Conservation (phyloP, 1,284 basidiomycete genomes). For the Irpex rosettiformis region DNA sequence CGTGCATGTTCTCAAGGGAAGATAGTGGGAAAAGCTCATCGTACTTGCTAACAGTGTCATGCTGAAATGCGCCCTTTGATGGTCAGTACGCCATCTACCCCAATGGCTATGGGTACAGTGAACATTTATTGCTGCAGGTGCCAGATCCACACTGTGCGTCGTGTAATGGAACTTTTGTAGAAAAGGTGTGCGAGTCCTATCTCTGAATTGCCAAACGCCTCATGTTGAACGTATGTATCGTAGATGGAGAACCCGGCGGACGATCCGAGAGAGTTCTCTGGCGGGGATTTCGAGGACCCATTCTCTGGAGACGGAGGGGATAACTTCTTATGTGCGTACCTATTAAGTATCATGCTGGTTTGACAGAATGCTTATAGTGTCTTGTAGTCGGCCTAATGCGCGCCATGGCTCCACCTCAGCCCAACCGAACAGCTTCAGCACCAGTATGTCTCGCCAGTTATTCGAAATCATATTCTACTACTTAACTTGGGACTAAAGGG, state of each 20-base stretch:
- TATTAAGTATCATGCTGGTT: background rate
- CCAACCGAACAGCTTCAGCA: background rate
- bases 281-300: conserved; percentile 30
- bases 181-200: conserved; percentile 47
- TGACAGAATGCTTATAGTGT: background rate
- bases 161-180: conserved; percentile 70
- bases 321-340: conserved; percentile 41
- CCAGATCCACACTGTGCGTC: conserved; percentile 75
- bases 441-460: background rate
- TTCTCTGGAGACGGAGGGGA: conserved; percentile 23
- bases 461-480: background rate
- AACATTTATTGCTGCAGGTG: conserved; percentile 37
- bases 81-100: conserved; percentile 39
- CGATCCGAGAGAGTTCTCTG: conserved; percentile 64
- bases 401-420: background rate
- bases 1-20: conserved; percentile 19
- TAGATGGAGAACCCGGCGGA: conserved; percentile 71
- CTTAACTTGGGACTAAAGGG: background rate
- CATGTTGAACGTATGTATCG: background rate
- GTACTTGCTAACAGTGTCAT: conserved; percentile 49
- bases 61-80: conserved; percentile 78
- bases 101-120: conserved; percentile 7
- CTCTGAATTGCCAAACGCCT: background rate
- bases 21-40: conserved; percentile 11
- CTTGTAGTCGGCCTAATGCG: conserved; percentile 13